Conservation (phyloP, 352 stramenopile species). For the Plasmopara halstedii region DNA sequence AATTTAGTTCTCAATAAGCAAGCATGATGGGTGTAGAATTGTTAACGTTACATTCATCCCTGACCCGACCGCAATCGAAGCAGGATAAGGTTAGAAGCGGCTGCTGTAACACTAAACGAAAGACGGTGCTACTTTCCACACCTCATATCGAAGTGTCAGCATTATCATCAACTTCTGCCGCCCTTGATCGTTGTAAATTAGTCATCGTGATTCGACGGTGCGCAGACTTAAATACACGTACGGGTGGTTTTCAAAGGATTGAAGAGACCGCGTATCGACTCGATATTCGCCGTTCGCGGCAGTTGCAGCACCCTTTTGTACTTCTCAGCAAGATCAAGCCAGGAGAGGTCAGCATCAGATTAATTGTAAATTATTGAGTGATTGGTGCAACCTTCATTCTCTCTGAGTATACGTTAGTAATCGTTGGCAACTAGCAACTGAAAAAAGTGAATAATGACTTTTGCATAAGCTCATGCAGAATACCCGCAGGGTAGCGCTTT, state of each 20-base stretch:
- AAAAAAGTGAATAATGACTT: too few species aligned
- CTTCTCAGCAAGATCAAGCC: slow-evolving; percentile 2
- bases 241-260: slow-evolving; percentile 74
- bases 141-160: slow-evolving; percentile 5
- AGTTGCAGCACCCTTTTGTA: slow-evolving; percentile 5
- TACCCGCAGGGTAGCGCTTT: too few species aligned
- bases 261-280: slow-evolving; percentile 48
- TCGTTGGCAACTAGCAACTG: too few species aligned
- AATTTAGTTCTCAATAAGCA: neutral
- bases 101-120: neutral
- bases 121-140: slow-evolving; percentile 6
- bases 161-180: neutral
- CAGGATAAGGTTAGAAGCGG: slow-evolving; percentile 11
- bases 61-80: slow-evolving; percentile 11
- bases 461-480: too few species aligned
- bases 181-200: slow-evolving; percentile 5
- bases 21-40: slow-evolving; percentile 8
- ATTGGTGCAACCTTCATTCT: too few species aligned
- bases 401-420: too few species aligned
- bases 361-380: too few species aligned
- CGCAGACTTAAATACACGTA: slow-evolving; percentile 57
- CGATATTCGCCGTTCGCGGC: slow-evolving; percentile 24
- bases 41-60: neutral
- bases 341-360: slow-evolving; percentile 9
- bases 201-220: slow-evolving; percentile 55